A percentile compares a stretch with the other conserved stretches of the same genome.
Evolutionary conservation across 2,329 filamentous ascomycete genomes (phyloP).

Genomic region (Zymoseptoria tritici): DNA sequence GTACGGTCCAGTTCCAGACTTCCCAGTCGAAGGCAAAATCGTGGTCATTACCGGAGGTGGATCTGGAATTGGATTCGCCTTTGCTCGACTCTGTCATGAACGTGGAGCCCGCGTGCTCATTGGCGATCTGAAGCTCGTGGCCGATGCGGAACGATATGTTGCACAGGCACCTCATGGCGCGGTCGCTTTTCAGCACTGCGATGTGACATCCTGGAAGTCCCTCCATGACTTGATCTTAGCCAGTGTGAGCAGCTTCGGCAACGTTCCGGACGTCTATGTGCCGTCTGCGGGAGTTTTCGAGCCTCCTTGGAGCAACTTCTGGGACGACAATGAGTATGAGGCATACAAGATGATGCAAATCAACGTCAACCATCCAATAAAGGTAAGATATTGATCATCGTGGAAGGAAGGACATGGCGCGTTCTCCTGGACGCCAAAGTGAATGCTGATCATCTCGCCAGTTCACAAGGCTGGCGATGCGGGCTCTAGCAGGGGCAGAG

Average conservation of each 20-base stretch:
- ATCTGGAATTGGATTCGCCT: constrained; percentile 16
- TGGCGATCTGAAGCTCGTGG: constrained; percentile 16
- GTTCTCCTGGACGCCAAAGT: neutral
- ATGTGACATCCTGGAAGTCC: constrained; percentile 15
- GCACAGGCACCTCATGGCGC: neutral
- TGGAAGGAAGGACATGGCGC: neutral
- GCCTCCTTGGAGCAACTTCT: constrained; percentile 15
- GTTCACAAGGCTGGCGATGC: constrained; percentile 15
- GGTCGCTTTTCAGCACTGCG: constrained; percentile 12
- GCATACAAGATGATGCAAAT: constrained; percentile 16
- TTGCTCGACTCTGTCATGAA: constrained; percentile 13
- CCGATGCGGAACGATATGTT: constrained; percentile 13
- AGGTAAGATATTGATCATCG: neutral
- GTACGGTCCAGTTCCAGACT: constrained; percentile 17
- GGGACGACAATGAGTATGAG: constrained; percentile 12
- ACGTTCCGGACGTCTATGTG: constrained; percentile 17
- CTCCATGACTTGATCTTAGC: constrained; percentile 16
- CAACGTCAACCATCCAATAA: constrained; percentile 17
- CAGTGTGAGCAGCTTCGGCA: constrained; percentile 13
- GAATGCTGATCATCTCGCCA: neutral
- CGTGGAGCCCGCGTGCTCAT: constrained; percentile 14
- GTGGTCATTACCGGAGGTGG: constrained; percentile 14
- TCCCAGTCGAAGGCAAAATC: constrained; percentile 16
- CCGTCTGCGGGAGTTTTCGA: constrained; percentile 13
- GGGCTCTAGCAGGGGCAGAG: constrained; percentile 16